These are phyloP conservation scores for Malus hybrid DNA, from an alignment of 331 rosid species.

Conservation along the genomic window DNA sequence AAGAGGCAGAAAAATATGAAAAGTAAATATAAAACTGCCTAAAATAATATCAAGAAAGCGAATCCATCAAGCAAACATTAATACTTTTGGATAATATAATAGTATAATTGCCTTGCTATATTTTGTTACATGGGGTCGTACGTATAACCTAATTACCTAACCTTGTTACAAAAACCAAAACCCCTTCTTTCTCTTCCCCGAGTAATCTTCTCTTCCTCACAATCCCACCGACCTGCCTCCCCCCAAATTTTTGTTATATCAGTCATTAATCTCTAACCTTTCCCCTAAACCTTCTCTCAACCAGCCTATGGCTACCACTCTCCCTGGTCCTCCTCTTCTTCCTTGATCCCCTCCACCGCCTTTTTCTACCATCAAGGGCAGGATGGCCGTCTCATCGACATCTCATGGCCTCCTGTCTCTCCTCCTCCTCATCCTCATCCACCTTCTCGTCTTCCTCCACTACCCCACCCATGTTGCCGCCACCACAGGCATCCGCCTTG, in stretches of 20 bases:
- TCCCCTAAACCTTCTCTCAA: slow-evolving; percentile 25
- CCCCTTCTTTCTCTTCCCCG: neutral
- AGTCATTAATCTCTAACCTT: slow-evolving; percentile 30
- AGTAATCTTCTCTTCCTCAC: slow-evolving; percentile 41
- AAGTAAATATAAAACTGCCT: neutral
- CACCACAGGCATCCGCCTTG: slow-evolving; percentile 31
- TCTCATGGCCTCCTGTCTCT: slow-evolving; percentile 17
- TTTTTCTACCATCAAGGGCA: slow-evolving; percentile 31
- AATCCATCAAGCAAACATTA: no score
- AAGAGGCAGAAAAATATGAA: neutral
- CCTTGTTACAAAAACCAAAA: neutral
- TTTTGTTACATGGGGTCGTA: neutral
- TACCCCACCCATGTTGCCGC: neutral
- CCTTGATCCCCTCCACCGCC: slow-evolving; percentile 2
- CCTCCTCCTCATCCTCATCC: neutral
- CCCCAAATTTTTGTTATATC: neutral
- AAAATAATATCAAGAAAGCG: neutral
- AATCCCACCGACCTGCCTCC: slow-evolving; percentile 20
- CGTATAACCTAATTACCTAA: neutral
- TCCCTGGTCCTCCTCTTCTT: slow-evolving; percentile 9
- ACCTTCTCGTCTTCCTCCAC: neutral
- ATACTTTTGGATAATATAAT: neutral
- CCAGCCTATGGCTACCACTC: slow-evolving; percentile 49
- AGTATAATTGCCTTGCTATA: neutral
- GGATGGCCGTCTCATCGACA: slow-evolving; percentile 57